Percentiles rank a stretch among this genome's conserved stretches.
phyloP scores from a whole-genome alignment of 1,139 yeast genomes.

The Hansenula lynferdii region DNA sequence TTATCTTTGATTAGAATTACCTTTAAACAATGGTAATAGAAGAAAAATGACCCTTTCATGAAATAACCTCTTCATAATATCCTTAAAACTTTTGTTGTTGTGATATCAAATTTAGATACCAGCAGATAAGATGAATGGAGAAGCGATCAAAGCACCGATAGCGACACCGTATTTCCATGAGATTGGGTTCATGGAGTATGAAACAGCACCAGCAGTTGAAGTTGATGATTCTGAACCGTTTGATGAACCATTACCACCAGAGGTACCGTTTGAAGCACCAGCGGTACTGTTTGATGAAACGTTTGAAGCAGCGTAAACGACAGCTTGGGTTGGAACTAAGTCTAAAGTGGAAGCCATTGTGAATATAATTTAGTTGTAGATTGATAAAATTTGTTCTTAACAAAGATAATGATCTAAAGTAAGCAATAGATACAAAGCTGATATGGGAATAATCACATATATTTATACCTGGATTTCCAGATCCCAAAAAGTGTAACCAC shows the following conservation, averaged over 20 bases:
- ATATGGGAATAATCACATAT: background rate
- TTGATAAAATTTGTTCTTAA: background rate
- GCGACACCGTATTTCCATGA: slow-evolving; percentile 22
- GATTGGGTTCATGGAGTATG: slow-evolving; percentile 9
- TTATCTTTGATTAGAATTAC: too few species aligned
- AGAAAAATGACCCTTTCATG: too few species aligned
- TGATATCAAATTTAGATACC: slow-evolving; percentile 13
- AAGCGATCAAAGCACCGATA: slow-evolving; percentile 21
- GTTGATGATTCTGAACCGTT: slow-evolving; percentile 9
- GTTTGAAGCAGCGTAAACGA: slow-evolving; percentile 22
- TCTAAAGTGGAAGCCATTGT: slow-evolving; percentile 6
- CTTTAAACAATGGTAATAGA: too few species aligned
- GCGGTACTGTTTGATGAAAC: slow-evolving; percentile 4
- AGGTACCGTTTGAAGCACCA: slow-evolving; percentile 8
- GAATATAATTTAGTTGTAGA: background rate
- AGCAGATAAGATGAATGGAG: slow-evolving; percentile 20
- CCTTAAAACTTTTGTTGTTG: background rate
- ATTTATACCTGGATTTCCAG: background rate
- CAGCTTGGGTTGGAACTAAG: slow-evolving; percentile 22
- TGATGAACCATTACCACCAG: slow-evolving; percentile 18
- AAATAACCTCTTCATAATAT: background rate
- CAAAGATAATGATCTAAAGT: background rate
- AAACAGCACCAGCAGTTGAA: slow-evolving; percentile 15
- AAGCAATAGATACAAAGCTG: too few species aligned
- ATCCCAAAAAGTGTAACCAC: too few species aligned